Evolutionary conservation across 139 green algal genomes (phyloP).

Genomic region (Pleodorina starrii): DNA sequence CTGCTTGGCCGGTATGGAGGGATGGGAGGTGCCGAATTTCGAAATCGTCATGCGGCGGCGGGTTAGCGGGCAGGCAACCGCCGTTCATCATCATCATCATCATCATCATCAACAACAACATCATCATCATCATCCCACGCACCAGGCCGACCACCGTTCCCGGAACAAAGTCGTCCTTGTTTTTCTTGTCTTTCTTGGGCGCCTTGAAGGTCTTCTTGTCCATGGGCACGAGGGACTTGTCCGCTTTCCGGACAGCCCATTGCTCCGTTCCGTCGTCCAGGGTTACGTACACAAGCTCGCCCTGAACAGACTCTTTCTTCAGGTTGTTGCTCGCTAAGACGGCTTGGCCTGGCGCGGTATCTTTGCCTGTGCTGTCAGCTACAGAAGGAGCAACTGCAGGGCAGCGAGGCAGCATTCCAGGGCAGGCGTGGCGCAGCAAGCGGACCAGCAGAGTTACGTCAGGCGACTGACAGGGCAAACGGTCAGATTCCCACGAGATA

Average conservation of each 20-base stretch:
- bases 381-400: too few relatives aligned
- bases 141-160: neutral
- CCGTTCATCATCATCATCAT: neutral
- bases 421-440: too few relatives aligned
- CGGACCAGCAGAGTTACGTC: too few relatives aligned
- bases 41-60: neutral
- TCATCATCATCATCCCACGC: neutral
- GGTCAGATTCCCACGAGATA: too few relatives aligned
- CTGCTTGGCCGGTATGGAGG: neutral
- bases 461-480: too few relatives aligned
- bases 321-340: too few relatives aligned
- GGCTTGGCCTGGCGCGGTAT: too few relatives aligned
- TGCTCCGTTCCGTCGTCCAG: neutral
- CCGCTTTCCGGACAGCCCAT: neutral
- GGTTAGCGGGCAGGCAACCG: neutral
- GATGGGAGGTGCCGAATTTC: neutral
- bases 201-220: neutral
- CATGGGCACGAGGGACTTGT: neutral
- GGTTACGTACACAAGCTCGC: neutral
- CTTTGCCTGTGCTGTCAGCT: too few relatives aligned
- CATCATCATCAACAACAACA: neutral
- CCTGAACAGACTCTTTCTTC: too few relatives aligned
- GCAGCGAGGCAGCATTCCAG: too few relatives aligned
- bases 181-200: neutral
- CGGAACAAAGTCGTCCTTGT: neutral